Base-by-base conservation (phyloP, 2,329 filamentous ascomycete species). In the Colletotrichum sp. region DNA sequence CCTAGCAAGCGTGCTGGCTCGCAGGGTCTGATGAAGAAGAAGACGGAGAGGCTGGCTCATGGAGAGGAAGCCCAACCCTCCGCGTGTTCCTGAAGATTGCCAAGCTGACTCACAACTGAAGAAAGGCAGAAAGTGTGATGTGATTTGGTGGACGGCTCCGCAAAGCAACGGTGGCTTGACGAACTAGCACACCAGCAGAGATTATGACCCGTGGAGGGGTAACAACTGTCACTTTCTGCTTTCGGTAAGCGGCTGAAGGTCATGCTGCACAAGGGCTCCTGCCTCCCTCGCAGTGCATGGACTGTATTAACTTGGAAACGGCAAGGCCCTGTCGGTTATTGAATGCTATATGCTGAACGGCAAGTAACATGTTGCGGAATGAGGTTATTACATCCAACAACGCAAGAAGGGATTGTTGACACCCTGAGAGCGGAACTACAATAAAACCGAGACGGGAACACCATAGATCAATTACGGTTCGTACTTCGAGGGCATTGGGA, bases 191-290 rank as follows among this genome's bases (percentile, higher is more conserved):
- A 43, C 38, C 38, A 43, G 38, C 18, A 43, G 38, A 43, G 16
- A 43, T 43, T 43, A 43, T 10, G 38, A n/a, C 8, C 38, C 38
- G 18, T 43, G 38, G 38, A 43, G 38, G 38, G 38, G 18, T n/a
- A 43, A 56, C 10, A 21, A 69, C 38, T 69, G 43, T 34, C 65
- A 69, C 71, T 63, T 69, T 56, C 71, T 73, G 65, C 65, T 69
- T 69, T 63, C 32, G 38, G 71, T 24, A 30, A 38, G 36, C 13
- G 30, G 36, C 18, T 14, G 64, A 34, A 16, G 32, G 10, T 14
- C 59, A 14, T 43, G 38, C 34, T 34, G n/a, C n/a, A 63, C 26
- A 55, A 28, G 14, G 52, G 52, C 52, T 56, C 7, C 21, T 14
- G 21, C 21, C 28, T 10, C 26, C 56, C 16, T n/a, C 24, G 16